These are phyloP conservation scores for Coccomyxa subellipsoidea DNA, from an alignment of 163 green algal genomes.

Conservation along the genomic window DNA sequence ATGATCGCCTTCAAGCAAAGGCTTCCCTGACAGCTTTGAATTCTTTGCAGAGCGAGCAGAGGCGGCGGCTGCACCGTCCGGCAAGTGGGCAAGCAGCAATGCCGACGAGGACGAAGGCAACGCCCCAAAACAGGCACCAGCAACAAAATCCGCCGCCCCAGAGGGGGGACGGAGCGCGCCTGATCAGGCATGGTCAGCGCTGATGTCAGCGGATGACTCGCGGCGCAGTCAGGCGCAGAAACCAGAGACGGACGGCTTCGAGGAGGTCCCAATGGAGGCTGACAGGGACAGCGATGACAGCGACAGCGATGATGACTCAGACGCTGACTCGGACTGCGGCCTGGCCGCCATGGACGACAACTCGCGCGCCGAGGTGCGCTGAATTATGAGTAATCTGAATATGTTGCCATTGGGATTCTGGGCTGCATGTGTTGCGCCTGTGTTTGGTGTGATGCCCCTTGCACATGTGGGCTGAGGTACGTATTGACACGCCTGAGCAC, in stretches of 20 bases:
- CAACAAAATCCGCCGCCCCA: not conserved
- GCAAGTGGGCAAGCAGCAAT: not conserved
- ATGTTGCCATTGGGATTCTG: no score
- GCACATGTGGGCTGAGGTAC: no score
- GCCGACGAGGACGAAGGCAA: not conserved
- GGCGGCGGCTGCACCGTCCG: not conserved
- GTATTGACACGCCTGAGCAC: no score
- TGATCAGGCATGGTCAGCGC: not conserved
- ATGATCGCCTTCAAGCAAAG: no score
- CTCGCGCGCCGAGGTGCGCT: slow-evolving; percentile 1
- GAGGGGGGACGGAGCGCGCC: not conserved
- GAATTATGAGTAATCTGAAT: not conserved
- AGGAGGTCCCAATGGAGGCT: slow-evolving; percentile 56
- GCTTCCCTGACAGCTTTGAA: no score
- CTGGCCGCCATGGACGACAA: slow-evolving; percentile 76
- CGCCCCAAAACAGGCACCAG: not conserved
- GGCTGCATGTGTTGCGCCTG: no score
- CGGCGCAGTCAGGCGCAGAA: not conserved
- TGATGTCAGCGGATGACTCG: not conserved
- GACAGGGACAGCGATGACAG: slow-evolving; percentile 9
- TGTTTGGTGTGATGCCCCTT: no score
- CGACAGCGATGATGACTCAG: slow-evolving; percentile 33
- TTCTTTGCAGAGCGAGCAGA: no score
- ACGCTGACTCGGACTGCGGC: slow-evolving; percentile 62
- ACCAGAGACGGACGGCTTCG: slow-evolving; percentile 50